A percentile compares a stretch with the other conserved stretches of the same genome.
phyloP scores from a whole-genome alignment of 768 basidiomycete species.

The Filobasidium floriforme region DNA sequence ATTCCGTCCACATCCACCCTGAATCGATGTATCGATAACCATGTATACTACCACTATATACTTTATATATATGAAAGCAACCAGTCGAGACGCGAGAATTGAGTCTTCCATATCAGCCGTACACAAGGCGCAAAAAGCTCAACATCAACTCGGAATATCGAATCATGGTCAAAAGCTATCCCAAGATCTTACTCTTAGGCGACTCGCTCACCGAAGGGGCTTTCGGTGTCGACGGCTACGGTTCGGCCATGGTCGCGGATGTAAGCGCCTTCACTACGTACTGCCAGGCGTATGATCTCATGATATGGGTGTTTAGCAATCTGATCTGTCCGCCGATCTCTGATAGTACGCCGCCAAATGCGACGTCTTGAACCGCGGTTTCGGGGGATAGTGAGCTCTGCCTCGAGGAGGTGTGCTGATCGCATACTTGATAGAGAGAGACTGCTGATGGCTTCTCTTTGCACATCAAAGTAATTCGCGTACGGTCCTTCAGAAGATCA shows the following conservation, averaged over 20 bases:
- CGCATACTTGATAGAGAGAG: background rate
- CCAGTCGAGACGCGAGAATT: too few relatives aligned
- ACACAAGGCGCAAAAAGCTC: too few relatives aligned
- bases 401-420: background rate
- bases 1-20: too few relatives aligned
- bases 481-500: conserved; percentile 4
- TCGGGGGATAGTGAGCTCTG: conserved; percentile 14
- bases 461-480: conserved; percentile 8
- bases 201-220: conserved; percentile 16
- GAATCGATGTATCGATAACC: too few relatives aligned
- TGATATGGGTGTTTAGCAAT: too few relatives aligned
- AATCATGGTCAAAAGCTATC: conserved; percentile 4
- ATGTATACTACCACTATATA: too few relatives aligned
- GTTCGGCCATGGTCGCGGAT: conserved; percentile 12
- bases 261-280: conserved; percentile 1
- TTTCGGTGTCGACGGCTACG: conserved; percentile 13
- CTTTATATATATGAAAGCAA: too few relatives aligned
- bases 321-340: background rate
- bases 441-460: background rate
- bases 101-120: too few relatives aligned
- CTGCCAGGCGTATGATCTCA: too few relatives aligned
- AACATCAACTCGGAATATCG: too few relatives aligned
- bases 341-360: conserved; percentile 1
- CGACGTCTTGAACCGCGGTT: conserved; percentile 15
- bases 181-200: conserved; percentile 11